Base-by-base conservation (phyloP, 2,329 filamentous ascomycete species). In the Phymatotrichopsis omnivora region DNA sequence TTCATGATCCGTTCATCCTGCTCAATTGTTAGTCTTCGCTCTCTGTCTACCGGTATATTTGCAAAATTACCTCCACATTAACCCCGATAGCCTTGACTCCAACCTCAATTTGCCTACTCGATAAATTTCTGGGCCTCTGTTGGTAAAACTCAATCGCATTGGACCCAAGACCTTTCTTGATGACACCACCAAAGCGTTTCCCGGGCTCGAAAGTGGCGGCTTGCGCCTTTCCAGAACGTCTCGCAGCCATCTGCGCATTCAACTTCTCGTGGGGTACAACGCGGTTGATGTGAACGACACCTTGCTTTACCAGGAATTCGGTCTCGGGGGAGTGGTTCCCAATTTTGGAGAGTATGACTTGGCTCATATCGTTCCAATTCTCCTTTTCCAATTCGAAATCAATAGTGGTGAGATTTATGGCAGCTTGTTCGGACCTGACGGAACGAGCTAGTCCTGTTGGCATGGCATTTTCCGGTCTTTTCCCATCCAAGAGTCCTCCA, bases 41-140 rank as follows among this genome's bases (percentile, higher is more conserved):
- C n/a, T n/a, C n/a, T n/a, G n/a, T n/a, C n/a, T n/a, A n/a, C n/a
- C n/a, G 3, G 27, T 5, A 7, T 11, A 17, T 33, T 4, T n/a
- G 12, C 17, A 51, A 33, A 22, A 42, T 37, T 36, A 53, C 54
- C 40, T 45, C 46, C 30, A 49, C 49, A 29, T 55, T 56, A 2
- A 56, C 10, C 0, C 67, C 67, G 0, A 65, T 60, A 5, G 65
- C 65, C 24, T 61, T 62, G n/a, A 69, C 62, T 39, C 65, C 62
- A 38, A 70, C 63, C 52, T 69, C 67, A 4, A 70, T n/a, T n/a
- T n/a, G n/a, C n/a, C n/a, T n/a, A n/a, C n/a, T n/a, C n/a, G n/a
- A n/a, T n/a, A n/a, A n/a, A n/a, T n/a, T n/a, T n/a, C n/a, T n/a
- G n/a, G n/a, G n/a, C n/a, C n/a, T n/a, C n/a, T n/a, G n/a, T n/a